These are phyloP conservation scores for Oenanthe sinensis DNA, from an alignment of 129 eudicot species.

Conservation along the genomic window DNA sequence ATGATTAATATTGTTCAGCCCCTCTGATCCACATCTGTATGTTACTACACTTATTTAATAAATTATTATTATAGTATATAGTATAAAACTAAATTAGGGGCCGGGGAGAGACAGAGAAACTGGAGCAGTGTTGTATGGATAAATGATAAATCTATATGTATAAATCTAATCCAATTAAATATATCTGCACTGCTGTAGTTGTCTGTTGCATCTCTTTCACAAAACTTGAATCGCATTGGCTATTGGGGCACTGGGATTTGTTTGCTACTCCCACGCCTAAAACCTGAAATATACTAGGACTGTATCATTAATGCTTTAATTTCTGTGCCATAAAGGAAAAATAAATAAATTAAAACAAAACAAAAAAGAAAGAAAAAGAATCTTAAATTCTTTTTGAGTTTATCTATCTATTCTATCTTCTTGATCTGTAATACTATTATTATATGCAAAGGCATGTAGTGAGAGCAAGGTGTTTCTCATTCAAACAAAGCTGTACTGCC, in stretches of 20 bases:
- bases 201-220: slow-evolving; percentile 55
- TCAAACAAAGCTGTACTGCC: background rate
- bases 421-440: background rate
- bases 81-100: background rate
- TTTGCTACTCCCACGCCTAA: slow-evolving; percentile 71
- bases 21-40: slow-evolving; percentile 28
- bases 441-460: slow-evolving; percentile 5
- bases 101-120: background rate
- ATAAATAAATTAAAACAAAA: background rate
- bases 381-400: slow-evolving; percentile 29
- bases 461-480: slow-evolving; percentile 5
- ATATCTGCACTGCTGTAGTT: slow-evolving; percentile 32
- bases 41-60: background rate
- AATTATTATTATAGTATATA: background rate
- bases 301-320: slow-evolving; percentile 26
- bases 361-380: slow-evolving; percentile 16
- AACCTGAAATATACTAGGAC: slow-evolving; percentile 3
- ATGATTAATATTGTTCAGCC: slow-evolving; percentile 26
- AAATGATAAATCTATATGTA: background rate
- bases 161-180: slow-evolving; percentile 1
- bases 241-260: slow-evolving; percentile 48
- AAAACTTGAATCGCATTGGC: slow-evolving; percentile 56
- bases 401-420: slow-evolving; percentile 7
- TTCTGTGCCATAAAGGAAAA: slow-evolving; percentile 31
- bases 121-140: background rate